Evolutionary conservation across 2,329 filamentous ascomycete genomes (phyloP), one percentile per base, ranked within the genome.

Genomic region (Diplodia scrobiculata): DNA sequence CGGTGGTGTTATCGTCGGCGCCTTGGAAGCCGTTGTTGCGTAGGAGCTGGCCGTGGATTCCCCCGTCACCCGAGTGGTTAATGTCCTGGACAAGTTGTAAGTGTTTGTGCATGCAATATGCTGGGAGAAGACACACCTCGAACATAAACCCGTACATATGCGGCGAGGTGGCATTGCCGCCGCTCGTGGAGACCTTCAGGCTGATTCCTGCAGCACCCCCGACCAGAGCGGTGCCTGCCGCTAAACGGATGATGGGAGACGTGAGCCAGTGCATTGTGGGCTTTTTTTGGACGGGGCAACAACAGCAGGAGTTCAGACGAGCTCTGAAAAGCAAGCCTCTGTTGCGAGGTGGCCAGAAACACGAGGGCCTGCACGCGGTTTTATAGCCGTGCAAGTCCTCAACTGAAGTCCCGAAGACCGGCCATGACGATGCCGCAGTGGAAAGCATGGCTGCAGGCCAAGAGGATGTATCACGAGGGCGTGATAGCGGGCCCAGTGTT

Each of bases 71-170:
- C 3, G 60, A 65, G 25, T 68, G 62, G 27, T 68, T 67, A 29
- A 68, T 68, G 34, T 68, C 67, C 64, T 68, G 59, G 2, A 36
- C 5, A 13, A 2, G 3, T 5, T 7, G 51, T 65, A 6, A 55
- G 50, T n/a, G 19, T 11, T 27, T 45, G 53, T 25, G 27, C 4
- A 21, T 27, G 3, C 14, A 17, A 13, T 41, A 21, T 0, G 25
- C 34, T 29, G 1, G 13, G 41, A 21, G 25, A 58, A 21, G 1
- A 19, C 66, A 52, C 68, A 78, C 77, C 71, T 80, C 79, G 63
- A 77, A 77, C 74, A 81, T 79, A n/a, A 81, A 71, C 1, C 79
- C 79, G 72, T 80, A 81, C 64, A 78, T 73, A 11, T 77, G 69
- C 9, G 77, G 72, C 27, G 73, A 77, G 2, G 79, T 74, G 5